phyloP scores from a whole-genome alignment of 148 eudicot genomes.

The Pharnaceum exiguum region DNA sequence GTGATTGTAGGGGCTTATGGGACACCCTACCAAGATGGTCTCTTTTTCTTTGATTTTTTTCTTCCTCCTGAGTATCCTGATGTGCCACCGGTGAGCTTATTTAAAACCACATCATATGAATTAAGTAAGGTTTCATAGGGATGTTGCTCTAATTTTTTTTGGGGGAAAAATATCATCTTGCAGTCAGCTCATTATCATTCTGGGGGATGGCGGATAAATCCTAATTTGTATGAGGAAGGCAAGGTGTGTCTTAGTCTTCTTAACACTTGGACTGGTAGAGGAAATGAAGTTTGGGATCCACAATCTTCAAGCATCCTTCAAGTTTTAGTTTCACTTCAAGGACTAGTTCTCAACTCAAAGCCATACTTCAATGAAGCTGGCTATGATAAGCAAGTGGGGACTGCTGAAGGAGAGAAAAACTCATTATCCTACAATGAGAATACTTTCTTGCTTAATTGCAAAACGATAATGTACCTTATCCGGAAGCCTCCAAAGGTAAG shows the following conservation, averaged over 20 bases:
- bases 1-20: slow-evolving; percentile 97
- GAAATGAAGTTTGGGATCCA: slow-evolving; percentile 99
- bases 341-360: slow-evolving; percentile 84
- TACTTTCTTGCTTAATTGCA: slow-evolving; percentile 88
- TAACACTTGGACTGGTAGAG: slow-evolving; percentile 97
- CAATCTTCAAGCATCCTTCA: slow-evolving; percentile 95
- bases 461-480: slow-evolving; percentile 89
- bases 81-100: slow-evolving; percentile 79
- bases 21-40: slow-evolving; percentile 98
- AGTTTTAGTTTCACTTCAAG: slow-evolving; percentile 95
- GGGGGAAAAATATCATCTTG: slow-evolving; percentile 1
- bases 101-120: too few species aligned
- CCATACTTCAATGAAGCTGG: slow-evolving; percentile 99
- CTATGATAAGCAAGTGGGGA: slow-evolving; percentile 91
- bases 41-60: slow-evolving; percentile 95
- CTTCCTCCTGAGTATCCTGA: slow-evolving; percentile 96
- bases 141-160: neutral
- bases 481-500: slow-evolving; percentile 94
- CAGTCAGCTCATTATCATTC: slow-evolving; percentile 97
- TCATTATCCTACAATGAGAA: slow-evolving; percentile 95
- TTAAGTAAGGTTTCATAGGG: too few species aligned
- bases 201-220: slow-evolving; percentile 98
- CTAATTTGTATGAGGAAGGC: slow-evolving; percentile 94
- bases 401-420: slow-evolving; percentile 98
- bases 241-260: slow-evolving; percentile 96